phyloP scores from a whole-genome alignment of 768 basidiomycete species.

The Auricularia sp. region DNA sequence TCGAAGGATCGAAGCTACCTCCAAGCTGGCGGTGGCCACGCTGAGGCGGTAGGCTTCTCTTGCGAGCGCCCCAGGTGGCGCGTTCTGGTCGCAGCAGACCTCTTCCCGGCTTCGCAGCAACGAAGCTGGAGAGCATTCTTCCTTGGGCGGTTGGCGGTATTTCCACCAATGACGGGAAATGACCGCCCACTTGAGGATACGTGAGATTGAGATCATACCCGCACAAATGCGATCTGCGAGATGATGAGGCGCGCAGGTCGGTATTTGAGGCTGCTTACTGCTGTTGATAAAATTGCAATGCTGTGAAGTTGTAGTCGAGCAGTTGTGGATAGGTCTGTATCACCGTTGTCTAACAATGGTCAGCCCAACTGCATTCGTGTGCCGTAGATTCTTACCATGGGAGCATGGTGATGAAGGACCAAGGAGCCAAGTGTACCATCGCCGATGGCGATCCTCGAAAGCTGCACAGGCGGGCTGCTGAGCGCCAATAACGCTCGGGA shows the following conservation, averaged over 20 bases:
- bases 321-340: constrained; percentile 69
- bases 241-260: neutral
- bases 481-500: constrained; percentile 58
- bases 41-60: neutral
- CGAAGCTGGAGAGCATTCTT: neutral
- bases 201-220: constrained; percentile 57
- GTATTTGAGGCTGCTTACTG: constrained; percentile 37
- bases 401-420: constrained; percentile 40
- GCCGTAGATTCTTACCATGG: constrained; percentile 35
- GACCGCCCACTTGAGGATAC: constrained; percentile 50
- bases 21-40: too few relatives aligned
- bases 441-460: constrained; percentile 62
- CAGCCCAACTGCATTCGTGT: neutral
- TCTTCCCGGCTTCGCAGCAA: neutral
- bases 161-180: constrained; percentile 30
- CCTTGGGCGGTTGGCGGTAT: neutral
- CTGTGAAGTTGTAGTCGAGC: constrained; percentile 58
- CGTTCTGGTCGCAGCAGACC: neutral
- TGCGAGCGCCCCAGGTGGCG: neutral
- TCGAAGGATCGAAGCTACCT: too few relatives aligned
- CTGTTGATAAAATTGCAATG: constrained; percentile 49
- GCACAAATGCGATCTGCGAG: constrained; percentile 40
- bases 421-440: constrained; percentile 49
- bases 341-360: constrained; percentile 34
- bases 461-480: constrained; percentile 53